phyloP scores from a whole-genome alignment of 2,329 filamentous ascomycete species.

The Aspergillus fumigatiaffinis region DNA sequence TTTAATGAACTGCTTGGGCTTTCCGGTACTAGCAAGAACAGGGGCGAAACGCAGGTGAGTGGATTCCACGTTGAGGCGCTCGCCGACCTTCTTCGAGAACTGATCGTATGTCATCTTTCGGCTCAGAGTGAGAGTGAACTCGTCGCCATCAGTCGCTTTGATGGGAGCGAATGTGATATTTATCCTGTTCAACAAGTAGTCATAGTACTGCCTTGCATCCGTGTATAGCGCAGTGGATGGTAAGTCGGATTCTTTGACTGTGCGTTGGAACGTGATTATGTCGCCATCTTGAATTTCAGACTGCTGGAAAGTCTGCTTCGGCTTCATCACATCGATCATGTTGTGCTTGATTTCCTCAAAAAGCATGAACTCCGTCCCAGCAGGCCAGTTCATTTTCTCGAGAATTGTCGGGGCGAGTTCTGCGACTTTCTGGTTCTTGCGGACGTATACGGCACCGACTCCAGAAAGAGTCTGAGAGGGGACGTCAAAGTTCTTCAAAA shows the following conservation, averaged over 20 bases:
- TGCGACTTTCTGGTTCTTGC: conserved; percentile 79
- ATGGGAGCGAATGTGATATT: conserved; percentile 72
- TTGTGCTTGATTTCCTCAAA: conserved; percentile 98
- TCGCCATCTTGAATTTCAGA: conserved; percentile 97
- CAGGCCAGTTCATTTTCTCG: conserved; percentile 80
- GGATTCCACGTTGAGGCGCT: conserved; percentile 69
- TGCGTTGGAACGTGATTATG: conserved; percentile 87
- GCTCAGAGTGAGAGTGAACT: conserved; percentile 76
- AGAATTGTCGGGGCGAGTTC: conserved; percentile 76
- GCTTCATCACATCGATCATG: conserved; percentile 94
- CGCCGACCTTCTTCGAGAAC: conserved; percentile 76
- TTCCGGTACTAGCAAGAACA: conserved; percentile 70
- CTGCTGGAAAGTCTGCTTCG: conserved; percentile 80
- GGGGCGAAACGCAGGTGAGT: conserved; percentile 92
- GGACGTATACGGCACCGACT: conserved; percentile 80
- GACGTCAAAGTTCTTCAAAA: conserved; percentile 87
- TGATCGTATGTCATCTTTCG: conserved; percentile 88
- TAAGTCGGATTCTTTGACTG: conserved; percentile 43
- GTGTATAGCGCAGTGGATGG: conserved; percentile 47
- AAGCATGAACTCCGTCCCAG: conserved; percentile 67
- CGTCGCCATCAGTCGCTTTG: conserved; percentile 51
- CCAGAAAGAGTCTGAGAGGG: conserved; percentile 71
- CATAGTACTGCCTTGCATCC: conserved; percentile 84
- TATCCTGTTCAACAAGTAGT: conserved; percentile 83
- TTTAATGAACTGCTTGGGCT: conserved; percentile 74